phyloP scores from a whole-genome alignment of 352 stramenopile species.

The Aphanomyces cochlioides region DNA sequence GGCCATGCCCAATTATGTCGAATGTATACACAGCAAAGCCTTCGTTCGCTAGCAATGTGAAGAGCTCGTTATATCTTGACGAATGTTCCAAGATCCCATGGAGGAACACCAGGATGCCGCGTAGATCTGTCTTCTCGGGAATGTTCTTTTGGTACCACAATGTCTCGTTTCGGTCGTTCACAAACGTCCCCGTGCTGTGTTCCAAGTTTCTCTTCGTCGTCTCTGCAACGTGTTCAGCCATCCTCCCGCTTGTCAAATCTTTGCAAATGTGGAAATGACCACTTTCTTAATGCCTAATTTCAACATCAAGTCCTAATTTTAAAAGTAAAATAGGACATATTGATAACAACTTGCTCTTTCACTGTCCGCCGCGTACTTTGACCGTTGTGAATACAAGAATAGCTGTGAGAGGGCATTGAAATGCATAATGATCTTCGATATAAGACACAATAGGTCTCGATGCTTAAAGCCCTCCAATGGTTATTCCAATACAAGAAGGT shows the following conservation, averaged over 20 bases:
- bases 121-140: slow-evolving; percentile 35
- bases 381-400: too few species aligned
- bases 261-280: too few species aligned
- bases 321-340: too few species aligned
- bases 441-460: too few species aligned
- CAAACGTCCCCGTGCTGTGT: slow-evolving; percentile 14
- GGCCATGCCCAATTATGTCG: slow-evolving; percentile 37
- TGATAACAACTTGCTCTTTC: too few species aligned
- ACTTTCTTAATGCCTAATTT: neutral
- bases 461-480: too few species aligned
- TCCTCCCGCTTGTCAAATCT: too few species aligned
- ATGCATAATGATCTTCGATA: too few species aligned
- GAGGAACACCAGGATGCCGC: slow-evolving; percentile 34
- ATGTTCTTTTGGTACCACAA: slow-evolving; percentile 23
- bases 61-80: slow-evolving; percentile 34
- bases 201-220: neutral
- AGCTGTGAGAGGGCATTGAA: too few species aligned
- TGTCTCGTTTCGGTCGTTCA: slow-evolving; percentile 16
- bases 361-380: too few species aligned
- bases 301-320: neutral
- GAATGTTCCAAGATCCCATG: slow-evolving; percentile 40
- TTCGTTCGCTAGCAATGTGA: slow-evolving; percentile 33
- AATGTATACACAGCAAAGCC: slow-evolving; percentile 38
- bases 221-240: neutral
- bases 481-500: too few species aligned